Percentiles rank a stretch among this genome's conserved stretches.
phyloP scores from a whole-genome alignment of 768 basidiomycete species.

The Hygrocybe coccinea region DNA sequence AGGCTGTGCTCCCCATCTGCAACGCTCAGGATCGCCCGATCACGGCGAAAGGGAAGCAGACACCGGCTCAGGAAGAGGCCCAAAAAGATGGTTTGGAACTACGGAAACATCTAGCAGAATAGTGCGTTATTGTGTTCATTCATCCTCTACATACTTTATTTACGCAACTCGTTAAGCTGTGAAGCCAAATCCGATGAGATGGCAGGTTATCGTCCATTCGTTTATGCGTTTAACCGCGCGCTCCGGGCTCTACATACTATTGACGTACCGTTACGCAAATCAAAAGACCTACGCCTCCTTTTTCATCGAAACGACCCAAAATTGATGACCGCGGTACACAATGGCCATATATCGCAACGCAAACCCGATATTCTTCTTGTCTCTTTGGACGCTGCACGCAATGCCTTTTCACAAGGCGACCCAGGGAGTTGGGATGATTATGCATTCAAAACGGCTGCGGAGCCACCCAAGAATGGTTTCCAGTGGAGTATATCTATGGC shows the following conservation, averaged over 20 bases:
- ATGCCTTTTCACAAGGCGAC: background rate
- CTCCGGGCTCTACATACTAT: background rate
- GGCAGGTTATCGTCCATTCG: background rate
- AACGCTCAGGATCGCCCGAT: background rate
- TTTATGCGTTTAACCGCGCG: background rate
- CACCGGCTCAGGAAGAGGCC: background rate
- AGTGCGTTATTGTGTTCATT: background rate
- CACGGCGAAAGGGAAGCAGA: background rate
- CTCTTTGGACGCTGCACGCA: background rate
- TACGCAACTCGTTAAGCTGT: background rate
- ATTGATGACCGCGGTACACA: background rate
- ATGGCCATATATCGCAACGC: background rate
- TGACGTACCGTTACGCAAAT: background rate
- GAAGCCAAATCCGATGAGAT: background rate
- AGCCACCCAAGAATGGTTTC: background rate
- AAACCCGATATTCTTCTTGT: background rate
- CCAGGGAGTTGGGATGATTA: background rate
- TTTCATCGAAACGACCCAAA: slow-evolving; percentile 1
- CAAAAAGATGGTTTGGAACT: background rate
- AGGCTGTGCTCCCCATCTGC: background rate
- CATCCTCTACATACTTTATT: background rate
- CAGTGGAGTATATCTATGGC: background rate
- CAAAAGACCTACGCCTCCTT: background rate
- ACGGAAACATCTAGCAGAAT: background rate
- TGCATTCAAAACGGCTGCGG: background rate